Conservation (phyloP, 106 monocot species). For the Xerophyta viscosa region DNA sequence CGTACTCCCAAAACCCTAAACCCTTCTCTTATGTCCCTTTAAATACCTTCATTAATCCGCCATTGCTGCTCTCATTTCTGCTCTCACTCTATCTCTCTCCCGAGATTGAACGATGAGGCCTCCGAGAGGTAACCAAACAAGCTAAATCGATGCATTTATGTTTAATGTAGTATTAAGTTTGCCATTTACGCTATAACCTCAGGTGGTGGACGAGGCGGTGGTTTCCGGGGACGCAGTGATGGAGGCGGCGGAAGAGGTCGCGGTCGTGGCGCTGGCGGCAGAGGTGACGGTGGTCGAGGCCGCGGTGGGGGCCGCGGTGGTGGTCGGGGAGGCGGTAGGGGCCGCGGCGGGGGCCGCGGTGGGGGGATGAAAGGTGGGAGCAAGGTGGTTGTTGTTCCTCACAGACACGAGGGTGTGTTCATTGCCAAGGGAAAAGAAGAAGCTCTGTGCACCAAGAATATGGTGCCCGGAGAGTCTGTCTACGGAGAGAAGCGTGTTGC, state of each 20-base stretch:
- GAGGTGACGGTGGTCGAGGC: constrained; percentile 17
- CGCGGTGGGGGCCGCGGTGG: constrained; percentile 13
- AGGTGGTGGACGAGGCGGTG: constrained; percentile 31
- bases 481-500: constrained; percentile 92
- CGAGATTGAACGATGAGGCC: no score
- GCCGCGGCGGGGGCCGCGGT: constrained; percentile 51
- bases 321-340: constrained; percentile 17
- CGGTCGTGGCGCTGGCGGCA: constrained; percentile 30
- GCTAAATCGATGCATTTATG: no score
- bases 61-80: no score
- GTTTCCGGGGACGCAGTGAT: constrained; percentile 21
- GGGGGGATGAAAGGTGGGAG: constrained; percentile 96
- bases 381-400: constrained; percentile 73
- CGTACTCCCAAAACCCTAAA: no score
- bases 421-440: constrained; percentile 95
- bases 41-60: no score
- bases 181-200: no score
- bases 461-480: constrained; percentile 79
- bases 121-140: no score
- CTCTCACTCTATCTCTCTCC: no score
- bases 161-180: no score
- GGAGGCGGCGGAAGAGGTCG: constrained; percentile 31
- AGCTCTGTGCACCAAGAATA: constrained; percentile 89
- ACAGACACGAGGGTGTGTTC: constrained; percentile 82
- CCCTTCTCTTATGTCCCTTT: no score